Evolutionary conservation across 148 eudicot species (phyloP), one percentile per base, ranked within the genome.

Genomic region (Agrostemma githago): DNA sequence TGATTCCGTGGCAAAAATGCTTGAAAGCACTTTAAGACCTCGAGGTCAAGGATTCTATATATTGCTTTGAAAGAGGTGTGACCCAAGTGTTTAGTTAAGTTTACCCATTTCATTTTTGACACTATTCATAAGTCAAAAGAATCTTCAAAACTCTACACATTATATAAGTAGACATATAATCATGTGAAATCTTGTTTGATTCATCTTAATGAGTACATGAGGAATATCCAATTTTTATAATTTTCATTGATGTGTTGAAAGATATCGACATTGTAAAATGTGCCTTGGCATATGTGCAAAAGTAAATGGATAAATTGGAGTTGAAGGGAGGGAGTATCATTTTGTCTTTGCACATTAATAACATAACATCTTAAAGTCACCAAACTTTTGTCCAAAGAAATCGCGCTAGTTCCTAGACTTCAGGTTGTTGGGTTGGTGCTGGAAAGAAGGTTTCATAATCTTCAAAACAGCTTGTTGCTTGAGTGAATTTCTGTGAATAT

Each of bases 281-380:
- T 26, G 34, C 34, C 34, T 26, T 26, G 34, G 34, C 34, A 26
- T 26, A 26, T 26, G 34, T 26, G 34, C 34, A 26, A 26, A 26
- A 26, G 34, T 26, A 26, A 26, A 26, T 26, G 34, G 34, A 1
- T 26, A 26, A 26, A 26, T 26, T 26, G 34, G 34, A 26, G 34
- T 26, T 26, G 1, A 26, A 26, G 34, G 34, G 34, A 26, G 34
- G 34, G 34, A 0, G 34, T 26, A 9, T 58, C 21, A 51, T 68
- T 51, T 68, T 68, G 72, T 68, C 58, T 15, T 17, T 58, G 15
- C 56, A 51, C 56, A 2, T 51, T 51, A 51, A 58, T 58, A 58
- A 58, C 61, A 58, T 58, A 0, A 58, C 61, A 58, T 17, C 15
- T 17, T 58, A 58, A 26, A 26, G 21, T 58, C 61, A 58, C 21